Evolutionary conservation across 1,139 yeast genomes (phyloP).

Genomic region (Blastobotrys aristatus): DNA sequence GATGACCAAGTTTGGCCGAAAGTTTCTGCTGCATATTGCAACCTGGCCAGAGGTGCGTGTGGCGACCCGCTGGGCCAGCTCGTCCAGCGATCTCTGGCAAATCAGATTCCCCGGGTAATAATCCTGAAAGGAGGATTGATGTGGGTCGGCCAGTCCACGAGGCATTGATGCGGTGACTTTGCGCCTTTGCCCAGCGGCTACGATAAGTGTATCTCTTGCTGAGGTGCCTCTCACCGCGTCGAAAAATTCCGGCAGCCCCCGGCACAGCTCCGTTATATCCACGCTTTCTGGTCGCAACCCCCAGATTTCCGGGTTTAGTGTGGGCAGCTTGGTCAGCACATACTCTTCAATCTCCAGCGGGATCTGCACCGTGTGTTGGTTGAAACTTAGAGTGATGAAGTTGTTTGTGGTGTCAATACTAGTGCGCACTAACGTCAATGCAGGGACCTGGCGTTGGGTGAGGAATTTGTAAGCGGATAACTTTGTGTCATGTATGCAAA

Average conservation of each 20-base stretch:
- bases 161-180: constrained; percentile 27
- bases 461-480: constrained; percentile 28
- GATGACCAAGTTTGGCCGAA: constrained; percentile 41
- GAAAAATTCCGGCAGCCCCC: constrained; percentile 17
- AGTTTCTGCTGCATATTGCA: constrained; percentile 28
- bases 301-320: constrained; percentile 27
- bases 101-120: constrained; percentile 41
- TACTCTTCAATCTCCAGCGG: neutral
- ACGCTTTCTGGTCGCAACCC: constrained; percentile 16
- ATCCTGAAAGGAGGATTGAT: constrained; percentile 39
- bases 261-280: constrained; percentile 16
- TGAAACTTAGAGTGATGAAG: constrained; percentile 31
- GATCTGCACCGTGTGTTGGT: constrained; percentile 16
- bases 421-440: constrained; percentile 33
- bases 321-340: constrained; percentile 17
- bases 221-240: constrained; percentile 8
- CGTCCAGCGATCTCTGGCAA: constrained; percentile 35
- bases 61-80: constrained; percentile 28
- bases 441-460: constrained; percentile 36
- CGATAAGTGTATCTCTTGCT: constrained; percentile 23
- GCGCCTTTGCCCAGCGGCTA: constrained; percentile 36
- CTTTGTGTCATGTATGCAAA: constrained; percentile 30
- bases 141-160: neutral
- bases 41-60: constrained; percentile 22
- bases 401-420: constrained; percentile 26